Evolutionary conservation across 345 rosid species (phyloP).

Genomic region (Atalantia buxifolia): DNA sequence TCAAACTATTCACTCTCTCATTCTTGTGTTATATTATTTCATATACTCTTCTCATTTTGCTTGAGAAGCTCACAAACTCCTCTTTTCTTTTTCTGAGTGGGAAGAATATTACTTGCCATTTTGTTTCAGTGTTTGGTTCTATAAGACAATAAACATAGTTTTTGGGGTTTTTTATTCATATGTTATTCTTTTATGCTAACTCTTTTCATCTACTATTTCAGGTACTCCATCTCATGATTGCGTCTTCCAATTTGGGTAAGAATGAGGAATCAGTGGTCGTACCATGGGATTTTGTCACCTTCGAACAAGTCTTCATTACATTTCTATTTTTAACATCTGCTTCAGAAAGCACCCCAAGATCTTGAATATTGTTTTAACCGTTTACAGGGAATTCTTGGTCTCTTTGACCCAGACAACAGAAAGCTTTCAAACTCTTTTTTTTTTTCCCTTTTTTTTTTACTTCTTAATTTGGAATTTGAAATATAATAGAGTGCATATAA

Average conservation of each 20-base stretch:
- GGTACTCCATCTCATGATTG: constrained; percentile 43
- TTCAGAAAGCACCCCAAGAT: not conserved
- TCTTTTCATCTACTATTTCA: not conserved
- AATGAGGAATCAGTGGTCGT: not conserved
- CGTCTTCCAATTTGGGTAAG: constrained; percentile 46
- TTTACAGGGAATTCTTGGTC: not conserved
- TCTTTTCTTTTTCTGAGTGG: not conserved
- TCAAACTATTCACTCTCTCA: too few relatives aligned
- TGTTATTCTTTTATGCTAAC: not conserved
- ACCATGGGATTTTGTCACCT: not conserved
- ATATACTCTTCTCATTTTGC: not conserved
- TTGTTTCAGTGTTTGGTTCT: not conserved
- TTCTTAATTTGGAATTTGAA: not conserved
- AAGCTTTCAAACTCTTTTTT: not conserved
- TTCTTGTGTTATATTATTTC: too few relatives aligned
- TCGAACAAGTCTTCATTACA: not conserved
- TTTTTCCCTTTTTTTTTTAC: not conserved
- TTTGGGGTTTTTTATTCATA: not conserved
- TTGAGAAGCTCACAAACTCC: not conserved
- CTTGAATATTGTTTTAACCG: not conserved
- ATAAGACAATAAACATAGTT: not conserved
- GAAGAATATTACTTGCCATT: not conserved
- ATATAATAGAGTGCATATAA: not conserved
- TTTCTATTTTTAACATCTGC: not conserved
- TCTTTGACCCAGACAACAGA: not conserved